Conservation (phyloP, 2,329 filamentous ascomycete species). For the Fusarium austroafricanum region DNA sequence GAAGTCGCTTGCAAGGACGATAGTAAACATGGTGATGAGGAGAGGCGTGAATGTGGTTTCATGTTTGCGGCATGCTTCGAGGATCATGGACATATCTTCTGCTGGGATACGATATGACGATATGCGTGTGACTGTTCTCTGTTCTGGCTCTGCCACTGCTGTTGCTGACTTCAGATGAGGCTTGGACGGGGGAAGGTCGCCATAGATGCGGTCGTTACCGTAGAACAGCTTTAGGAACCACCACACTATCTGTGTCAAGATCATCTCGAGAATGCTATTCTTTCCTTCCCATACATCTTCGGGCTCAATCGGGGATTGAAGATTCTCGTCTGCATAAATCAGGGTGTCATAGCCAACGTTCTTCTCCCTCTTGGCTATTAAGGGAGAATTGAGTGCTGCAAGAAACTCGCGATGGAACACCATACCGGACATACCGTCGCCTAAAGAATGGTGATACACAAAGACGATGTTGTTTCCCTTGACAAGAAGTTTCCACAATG, state of each 20-base stretch:
- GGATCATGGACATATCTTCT: slow-evolving; percentile 5
- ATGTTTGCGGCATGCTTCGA: slow-evolving; percentile 34
- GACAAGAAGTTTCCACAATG: slow-evolving; percentile 33
- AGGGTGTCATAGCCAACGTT: background rate
- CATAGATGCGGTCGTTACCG: background rate
- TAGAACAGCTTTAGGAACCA: background rate
- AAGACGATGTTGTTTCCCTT: slow-evolving; percentile 25
- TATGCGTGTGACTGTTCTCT: slow-evolving; percentile 22
- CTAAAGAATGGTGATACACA: slow-evolving; percentile 34
- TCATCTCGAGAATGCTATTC: background rate
- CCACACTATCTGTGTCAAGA: background rate
- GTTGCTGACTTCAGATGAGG: background rate
- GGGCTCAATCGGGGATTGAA: background rate
- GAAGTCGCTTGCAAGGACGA: slow-evolving; percentile 34
- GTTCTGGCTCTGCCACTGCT: background rate
- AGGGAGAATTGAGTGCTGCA: slow-evolving; percentile 5
- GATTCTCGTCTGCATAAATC: background rate
- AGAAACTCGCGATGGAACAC: slow-evolving; percentile 31
- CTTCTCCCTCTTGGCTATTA: rapidly evolving
- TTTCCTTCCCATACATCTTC: background rate
- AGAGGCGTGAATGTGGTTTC: slow-evolving; percentile 43
- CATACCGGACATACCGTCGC: slow-evolving; percentile 27
- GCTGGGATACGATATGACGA: slow-evolving; percentile 20
- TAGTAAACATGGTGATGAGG: slow-evolving; percentile 18
- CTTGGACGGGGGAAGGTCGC: background rate